Conservation (phyloP, 768 basidiomycete genomes). For the Nidularia sp. region DNA sequence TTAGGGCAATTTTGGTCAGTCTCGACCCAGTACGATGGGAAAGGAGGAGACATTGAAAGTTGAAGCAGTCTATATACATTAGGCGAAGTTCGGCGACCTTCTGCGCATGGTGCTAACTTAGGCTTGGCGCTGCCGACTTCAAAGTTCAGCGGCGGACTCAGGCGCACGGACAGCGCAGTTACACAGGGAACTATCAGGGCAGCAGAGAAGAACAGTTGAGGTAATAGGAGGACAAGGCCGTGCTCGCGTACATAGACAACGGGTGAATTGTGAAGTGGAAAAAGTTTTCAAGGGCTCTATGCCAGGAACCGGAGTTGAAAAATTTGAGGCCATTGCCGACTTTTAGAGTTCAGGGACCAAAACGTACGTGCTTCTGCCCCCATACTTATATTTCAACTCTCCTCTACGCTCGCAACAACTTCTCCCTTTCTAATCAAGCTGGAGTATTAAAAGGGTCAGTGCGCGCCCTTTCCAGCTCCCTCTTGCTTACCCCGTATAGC, state of each 20-base stretch:
- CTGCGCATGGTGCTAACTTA: no score
- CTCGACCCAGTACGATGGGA: no score
- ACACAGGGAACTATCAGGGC: no score
- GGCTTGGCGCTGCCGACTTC: no score
- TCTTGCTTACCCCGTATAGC: constrained; percentile 17
- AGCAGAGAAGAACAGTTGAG: no score
- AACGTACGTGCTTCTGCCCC: constrained; percentile 33
- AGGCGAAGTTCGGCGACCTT: no score
- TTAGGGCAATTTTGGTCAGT: no score
- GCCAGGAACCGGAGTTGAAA: constrained; percentile 45
- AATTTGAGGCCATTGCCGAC: constrained; percentile 46
- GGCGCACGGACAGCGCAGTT: no score
- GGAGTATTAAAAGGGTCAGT: constrained; percentile 49
- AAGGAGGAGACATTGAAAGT: no score
- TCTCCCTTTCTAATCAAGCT: constrained; percentile 30
- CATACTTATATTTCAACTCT: constrained; percentile 41
- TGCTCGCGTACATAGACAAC: background rate
- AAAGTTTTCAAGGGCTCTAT: constrained; percentile 24
- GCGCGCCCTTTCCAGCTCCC: constrained; percentile 13
- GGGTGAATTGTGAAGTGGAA: constrained; percentile 14
- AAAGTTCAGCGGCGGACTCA: no score
- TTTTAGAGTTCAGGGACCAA: constrained; percentile 43
- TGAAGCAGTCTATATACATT: no score
- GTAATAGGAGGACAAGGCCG: no score
- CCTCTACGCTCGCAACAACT: constrained; percentile 21